These are phyloP conservation scores for Fusarium domesticum DNA, from an alignment of 2,329 filamentous ascomycete species.

Conservation along the genomic window DNA sequence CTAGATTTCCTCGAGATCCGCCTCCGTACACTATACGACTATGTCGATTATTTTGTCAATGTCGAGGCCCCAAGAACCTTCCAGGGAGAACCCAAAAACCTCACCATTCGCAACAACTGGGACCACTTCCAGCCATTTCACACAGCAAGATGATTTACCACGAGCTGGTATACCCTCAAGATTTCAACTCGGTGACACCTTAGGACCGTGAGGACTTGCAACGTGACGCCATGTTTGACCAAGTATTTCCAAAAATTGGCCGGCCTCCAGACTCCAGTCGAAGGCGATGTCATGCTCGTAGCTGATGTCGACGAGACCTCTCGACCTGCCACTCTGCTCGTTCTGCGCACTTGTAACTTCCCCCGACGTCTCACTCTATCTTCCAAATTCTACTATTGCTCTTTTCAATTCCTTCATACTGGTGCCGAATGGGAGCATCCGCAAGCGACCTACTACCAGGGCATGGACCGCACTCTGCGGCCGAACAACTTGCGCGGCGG, in stretches of 20 bases:
- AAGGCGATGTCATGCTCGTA: slow-evolving; percentile 56
- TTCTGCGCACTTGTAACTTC: slow-evolving; percentile 51
- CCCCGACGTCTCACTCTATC: slow-evolving; percentile 51
- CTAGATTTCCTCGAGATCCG: slow-evolving; percentile 65
- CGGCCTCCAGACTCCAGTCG: slow-evolving; percentile 39
- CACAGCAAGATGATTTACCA: slow-evolving; percentile 61
- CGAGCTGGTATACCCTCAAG: slow-evolving; percentile 45
- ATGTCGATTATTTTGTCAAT: slow-evolving; percentile 64
- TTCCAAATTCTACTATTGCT: slow-evolving; percentile 56
- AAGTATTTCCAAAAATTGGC: slow-evolving; percentile 51
- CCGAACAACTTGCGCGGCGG: slow-evolving; percentile 53
- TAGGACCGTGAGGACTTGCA: slow-evolving; percentile 54
- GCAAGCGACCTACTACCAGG: slow-evolving; percentile 54
- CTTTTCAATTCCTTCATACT: slow-evolving; percentile 49
- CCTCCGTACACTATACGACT: slow-evolving; percentile 53
- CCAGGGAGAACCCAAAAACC: slow-evolving; percentile 53
- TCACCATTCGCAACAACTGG: slow-evolving; percentile 53
- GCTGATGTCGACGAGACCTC: slow-evolving; percentile 61
- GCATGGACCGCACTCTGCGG: slow-evolving; percentile 43
- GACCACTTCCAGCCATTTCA: slow-evolving; percentile 50
- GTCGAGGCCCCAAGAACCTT: slow-evolving; percentile 59
- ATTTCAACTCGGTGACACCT: slow-evolving; percentile 36
- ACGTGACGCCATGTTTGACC: slow-evolving; percentile 55
- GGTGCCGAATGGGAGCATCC: slow-evolving; percentile 52
- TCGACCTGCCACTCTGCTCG: slow-evolving; percentile 46